A percentile compares a stretch with the other conserved stretches of the same genome.
phyloP scores from a whole-genome alignment of 768 basidiomycete genomes.

The Panellus pusillus region DNA sequence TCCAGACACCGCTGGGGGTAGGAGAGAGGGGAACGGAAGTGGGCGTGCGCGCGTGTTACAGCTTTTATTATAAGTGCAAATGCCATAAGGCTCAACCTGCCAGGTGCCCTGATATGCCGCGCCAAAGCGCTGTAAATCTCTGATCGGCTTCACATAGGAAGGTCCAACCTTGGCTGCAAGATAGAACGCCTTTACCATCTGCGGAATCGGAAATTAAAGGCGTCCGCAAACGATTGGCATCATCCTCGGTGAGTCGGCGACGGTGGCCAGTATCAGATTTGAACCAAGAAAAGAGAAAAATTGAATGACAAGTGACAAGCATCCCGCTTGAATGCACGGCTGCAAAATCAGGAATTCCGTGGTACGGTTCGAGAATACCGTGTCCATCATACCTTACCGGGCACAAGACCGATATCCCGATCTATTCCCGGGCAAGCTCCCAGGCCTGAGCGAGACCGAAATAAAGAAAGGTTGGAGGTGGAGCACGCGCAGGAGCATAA shows the following conservation, averaged over 20 bases:
- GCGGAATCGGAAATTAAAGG: constrained; percentile 7
- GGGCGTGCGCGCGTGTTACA: constrained; percentile 6
- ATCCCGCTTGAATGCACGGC: no score
- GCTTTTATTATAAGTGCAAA: background rate
- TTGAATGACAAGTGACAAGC: no score
- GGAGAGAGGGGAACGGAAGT: constrained; percentile 9
- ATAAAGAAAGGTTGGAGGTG: no score
- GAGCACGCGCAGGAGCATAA: no score
- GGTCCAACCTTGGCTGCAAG: background rate
- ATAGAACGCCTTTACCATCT: background rate
- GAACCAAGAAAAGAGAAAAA: no score
- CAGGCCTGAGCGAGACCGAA: no score
- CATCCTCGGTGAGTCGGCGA: constrained; percentile 4
- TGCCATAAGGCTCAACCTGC: constrained; percentile 10
- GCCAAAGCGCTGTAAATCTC: background rate
- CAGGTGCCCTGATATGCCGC: constrained; percentile 9
- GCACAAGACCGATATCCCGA: no score
- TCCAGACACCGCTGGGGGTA: constrained; percentile 10
- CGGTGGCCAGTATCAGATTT: background rate
- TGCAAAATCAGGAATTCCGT: no score
- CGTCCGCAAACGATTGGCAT: background rate
- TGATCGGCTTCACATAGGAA: background rate
- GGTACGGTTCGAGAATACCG: no score
- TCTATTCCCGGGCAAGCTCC: no score
- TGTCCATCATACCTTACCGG: no score